Evolutionary conservation across 345 rosid genomes (phyloP).

Genomic region (Streptanthus diversifolius): DNA sequence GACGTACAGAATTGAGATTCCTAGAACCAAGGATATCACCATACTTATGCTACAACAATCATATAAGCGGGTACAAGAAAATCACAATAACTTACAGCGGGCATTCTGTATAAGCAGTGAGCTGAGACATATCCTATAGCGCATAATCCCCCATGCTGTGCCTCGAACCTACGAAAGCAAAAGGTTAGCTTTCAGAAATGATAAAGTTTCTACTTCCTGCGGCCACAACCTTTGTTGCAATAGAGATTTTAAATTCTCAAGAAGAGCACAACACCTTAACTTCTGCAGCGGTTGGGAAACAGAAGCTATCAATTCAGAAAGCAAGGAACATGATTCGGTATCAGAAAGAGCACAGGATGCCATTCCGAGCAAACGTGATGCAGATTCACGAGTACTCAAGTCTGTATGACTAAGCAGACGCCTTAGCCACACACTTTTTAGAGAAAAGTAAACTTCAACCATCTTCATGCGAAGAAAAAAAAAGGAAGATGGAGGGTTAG

Average conservation of each 20-base stretch:
- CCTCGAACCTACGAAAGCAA: constrained; percentile 68
- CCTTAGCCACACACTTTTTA: constrained; percentile 72
- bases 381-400: constrained; percentile 85
- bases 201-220: constrained; percentile 4
- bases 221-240: constrained; percentile 6
- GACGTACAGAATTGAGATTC: background rate
- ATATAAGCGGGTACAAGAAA: background rate
- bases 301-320: constrained; percentile 54
- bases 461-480: constrained; percentile 41
- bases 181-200: constrained; percentile 8
- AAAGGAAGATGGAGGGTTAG: background rate
- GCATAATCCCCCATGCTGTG: constrained; percentile 68
- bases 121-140: constrained; percentile 81
- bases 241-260: background rate
- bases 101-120: constrained; percentile 50
- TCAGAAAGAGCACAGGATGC: constrained; percentile 76
- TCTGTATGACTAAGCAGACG: constrained; percentile 72
- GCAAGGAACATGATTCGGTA: constrained; percentile 50
- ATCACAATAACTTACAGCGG: constrained; percentile 51
- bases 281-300: constrained; percentile 45
- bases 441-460: constrained; percentile 64
- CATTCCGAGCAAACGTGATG: constrained; percentile 84
- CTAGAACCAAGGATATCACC: background rate
- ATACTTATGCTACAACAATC: background rate
- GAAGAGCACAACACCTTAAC: constrained; percentile 48